phyloP scores from a whole-genome alignment of 352 stramenopile species.

The Phytophthora crassamura region DNA sequence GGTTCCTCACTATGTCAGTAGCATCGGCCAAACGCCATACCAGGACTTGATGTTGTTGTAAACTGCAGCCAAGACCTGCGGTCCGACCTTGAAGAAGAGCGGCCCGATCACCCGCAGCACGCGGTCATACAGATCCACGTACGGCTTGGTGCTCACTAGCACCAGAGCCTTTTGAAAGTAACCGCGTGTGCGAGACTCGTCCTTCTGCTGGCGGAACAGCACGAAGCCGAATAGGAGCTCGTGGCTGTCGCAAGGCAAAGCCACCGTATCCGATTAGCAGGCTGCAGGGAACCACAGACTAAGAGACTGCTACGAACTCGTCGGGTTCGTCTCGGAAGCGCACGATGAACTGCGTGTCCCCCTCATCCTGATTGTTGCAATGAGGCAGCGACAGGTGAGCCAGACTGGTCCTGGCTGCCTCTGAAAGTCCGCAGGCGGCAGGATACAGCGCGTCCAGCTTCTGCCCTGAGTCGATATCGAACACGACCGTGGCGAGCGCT shows the following conservation, averaged over 20 bases:
- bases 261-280: constrained; percentile 22
- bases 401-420: constrained; percentile 68
- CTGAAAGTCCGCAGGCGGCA: constrained; percentile 46
- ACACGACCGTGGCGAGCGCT: constrained; percentile 79
- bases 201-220: constrained; percentile 85
- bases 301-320: constrained; percentile 35
- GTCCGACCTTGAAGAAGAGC: constrained; percentile 81
- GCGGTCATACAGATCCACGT: constrained; percentile 82
- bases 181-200: constrained; percentile 65
- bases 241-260: constrained; percentile 20
- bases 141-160: constrained; percentile 72
- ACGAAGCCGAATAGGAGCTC: constrained; percentile 84
- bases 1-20: background rate
- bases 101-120: constrained; percentile 72
- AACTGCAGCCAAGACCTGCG: constrained; percentile 68
- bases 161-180: constrained; percentile 91
- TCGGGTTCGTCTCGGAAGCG: constrained; percentile 56
- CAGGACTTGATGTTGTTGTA: constrained; percentile 78
- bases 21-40: constrained; percentile 34
- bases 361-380: constrained; percentile 89
- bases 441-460: constrained; percentile 74
- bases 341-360: constrained; percentile 87
- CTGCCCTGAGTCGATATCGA: constrained; percentile 84
- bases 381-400: constrained; percentile 83
- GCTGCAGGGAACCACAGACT: background rate